phyloP scores from a whole-genome alignment of 2,329 filamentous ascomycete species.

The Alternaria consortialis region DNA sequence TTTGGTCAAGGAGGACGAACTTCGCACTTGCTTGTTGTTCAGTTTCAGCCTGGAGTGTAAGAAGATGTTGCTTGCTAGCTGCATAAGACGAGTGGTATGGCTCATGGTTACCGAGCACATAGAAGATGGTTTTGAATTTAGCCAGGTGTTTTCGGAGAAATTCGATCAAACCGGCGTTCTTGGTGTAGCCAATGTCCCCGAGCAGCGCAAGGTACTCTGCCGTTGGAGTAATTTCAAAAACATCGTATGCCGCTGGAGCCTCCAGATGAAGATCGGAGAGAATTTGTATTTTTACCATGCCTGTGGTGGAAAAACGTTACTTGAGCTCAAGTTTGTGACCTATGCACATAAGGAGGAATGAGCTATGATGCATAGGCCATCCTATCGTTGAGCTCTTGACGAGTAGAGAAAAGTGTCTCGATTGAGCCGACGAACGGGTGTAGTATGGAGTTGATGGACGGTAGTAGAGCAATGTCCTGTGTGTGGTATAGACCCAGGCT shows the following conservation, averaged over 20 bases:
- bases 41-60: not conserved
- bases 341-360: not conserved
- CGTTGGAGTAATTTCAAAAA: not conserved
- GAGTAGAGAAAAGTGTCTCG: not conserved
- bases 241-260: too few species aligned
- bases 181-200: constrained; percentile 14
- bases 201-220: constrained; percentile 22
- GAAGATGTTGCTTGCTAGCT: constrained; percentile 20
- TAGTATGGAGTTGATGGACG: not conserved
- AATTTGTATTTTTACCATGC: too few species aligned
- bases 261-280: too few species aligned
- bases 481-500: not conserved
- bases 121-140: constrained; percentile 21
- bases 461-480: not conserved
- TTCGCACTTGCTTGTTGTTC: constrained; percentile 7
- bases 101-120: constrained; percentile 28
- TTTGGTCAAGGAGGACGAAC: constrained; percentile 52
- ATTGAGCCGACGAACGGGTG: not conserved
- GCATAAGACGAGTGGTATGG: constrained; percentile 18
- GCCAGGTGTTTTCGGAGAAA: constrained; percentile 20
- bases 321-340: not conserved
- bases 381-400: not conserved
- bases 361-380: not conserved
- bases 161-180: constrained; percentile 15
- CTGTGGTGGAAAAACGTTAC: too few species aligned